Base-by-base conservation (phyloP, 148 eudicot species). In the Nepenthes gracilis region DNA sequence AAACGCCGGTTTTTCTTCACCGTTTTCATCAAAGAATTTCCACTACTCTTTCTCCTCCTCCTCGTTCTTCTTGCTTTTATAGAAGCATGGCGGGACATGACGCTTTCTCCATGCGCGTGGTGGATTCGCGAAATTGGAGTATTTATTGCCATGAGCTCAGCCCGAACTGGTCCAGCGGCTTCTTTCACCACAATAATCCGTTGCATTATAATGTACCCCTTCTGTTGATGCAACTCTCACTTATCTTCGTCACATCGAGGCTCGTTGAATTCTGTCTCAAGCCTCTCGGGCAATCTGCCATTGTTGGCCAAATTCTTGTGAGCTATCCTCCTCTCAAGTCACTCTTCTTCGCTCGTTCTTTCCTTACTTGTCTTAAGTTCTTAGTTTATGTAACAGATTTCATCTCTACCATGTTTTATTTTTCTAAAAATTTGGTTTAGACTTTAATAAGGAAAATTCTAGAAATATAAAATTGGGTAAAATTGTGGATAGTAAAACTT, bases 241-340 rank as follows among this genome's bases (percentile, higher is more conserved):
- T 74, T 0, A 74, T 79, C 35, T 69, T 82, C 51, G 1, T 76
- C 1, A 54, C 75, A 11, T 75, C 87, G 5, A 51, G 43, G 51
- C 35, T 65, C 11, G 63, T 77, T 34, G 83, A 78, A 59, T 7
- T 72, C 50, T 65, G 67, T 33, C 80, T 87, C 48, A 69, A 34
- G 60, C 89, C 89, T 35, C 78, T 83, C 36, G 81, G 88, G 9
- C 95, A 87, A 78, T 56, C 80, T 4, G 71, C 60, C 48, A 65
- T 81, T 38, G 85, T 83, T 54, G 56, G 84, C 8, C 84, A 86
- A 64, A 75, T 86, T 63, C 47, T 81, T 51, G 94, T 86, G 78
- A 64, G 84, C 56, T 36, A 47, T 33, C 54, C 12, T 14, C 5
- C 47, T 64, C 1, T 11, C 23, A 55, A 35, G 36, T 32, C 37